These are phyloP conservation scores for Ceratobasidium sp. DNA, from an alignment of 1,284 basidiomycete genomes.

Conservation along the genomic window DNA sequence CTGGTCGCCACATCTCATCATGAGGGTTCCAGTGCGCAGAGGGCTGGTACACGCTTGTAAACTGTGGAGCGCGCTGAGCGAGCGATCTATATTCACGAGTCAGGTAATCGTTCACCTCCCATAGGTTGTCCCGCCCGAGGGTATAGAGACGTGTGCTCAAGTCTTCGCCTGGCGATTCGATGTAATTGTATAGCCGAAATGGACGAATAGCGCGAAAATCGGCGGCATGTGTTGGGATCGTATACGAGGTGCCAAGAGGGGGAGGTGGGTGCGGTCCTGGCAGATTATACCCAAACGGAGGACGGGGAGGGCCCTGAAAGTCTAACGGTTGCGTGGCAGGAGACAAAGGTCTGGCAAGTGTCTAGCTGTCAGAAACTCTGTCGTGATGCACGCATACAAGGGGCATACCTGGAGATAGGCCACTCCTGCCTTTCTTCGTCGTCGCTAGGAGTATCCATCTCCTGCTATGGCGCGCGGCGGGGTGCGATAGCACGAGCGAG, in stretches of 20 bases:
- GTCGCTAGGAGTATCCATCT: constrained; percentile 28
- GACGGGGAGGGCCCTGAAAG: background rate
- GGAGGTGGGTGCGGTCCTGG: constrained; percentile 7
- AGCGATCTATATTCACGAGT: background rate
- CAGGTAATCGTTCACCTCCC: constrained; percentile 24
- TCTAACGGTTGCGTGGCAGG: background rate
- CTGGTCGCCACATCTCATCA: background rate
- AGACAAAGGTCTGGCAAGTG: constrained; percentile 33
- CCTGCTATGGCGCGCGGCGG: background rate
- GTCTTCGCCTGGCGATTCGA: constrained; percentile 27
- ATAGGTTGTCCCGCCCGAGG: constrained; percentile 22
- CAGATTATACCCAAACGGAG: background rate
- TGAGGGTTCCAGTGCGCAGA: constrained; percentile 18
- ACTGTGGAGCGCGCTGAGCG: constrained; percentile 33
- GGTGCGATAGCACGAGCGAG: background rate
- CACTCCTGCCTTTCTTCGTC: constrained; percentile 24
- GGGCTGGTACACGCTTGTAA: constrained; percentile 11
- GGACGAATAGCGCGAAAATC: constrained; percentile 16
- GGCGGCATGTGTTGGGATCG: background rate
- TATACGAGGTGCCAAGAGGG: background rate
- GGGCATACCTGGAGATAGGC: constrained; percentile 1
- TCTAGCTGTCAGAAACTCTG: constrained; percentile 14
- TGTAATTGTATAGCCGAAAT: constrained; percentile 15
- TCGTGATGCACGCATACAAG: background rate
- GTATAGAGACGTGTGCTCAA: constrained; percentile 21